phyloP scores from a whole-genome alignment of 2,329 filamentous ascomycete genomes.

The Parastagonospora nodorum region DNA sequence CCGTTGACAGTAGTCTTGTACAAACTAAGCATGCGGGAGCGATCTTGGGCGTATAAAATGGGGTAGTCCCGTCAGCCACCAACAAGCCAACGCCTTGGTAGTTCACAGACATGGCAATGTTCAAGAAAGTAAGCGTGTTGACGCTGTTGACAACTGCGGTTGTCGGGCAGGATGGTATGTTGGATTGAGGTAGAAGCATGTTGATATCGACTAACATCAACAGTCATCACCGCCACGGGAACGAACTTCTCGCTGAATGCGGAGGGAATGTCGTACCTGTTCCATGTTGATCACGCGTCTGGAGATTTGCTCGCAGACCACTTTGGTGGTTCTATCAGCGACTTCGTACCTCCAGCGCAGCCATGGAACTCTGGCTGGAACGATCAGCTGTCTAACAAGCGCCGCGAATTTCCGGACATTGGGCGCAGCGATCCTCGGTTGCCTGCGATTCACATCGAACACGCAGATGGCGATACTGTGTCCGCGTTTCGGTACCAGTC shows the following conservation, averaged over 20 bases:
- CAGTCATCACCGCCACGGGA: conserved; percentile 61
- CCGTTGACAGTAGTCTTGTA: conserved; percentile 1
- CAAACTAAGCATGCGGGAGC: conserved; percentile 4
- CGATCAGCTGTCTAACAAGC: conserved; percentile 55
- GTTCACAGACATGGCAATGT: conserved; percentile 1
- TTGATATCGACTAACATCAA: conserved; percentile 3
- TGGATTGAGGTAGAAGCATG: background rate
- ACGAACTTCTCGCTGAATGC: conserved; percentile 63
- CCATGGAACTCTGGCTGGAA: conserved; percentile 59
- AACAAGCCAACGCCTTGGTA: conserved; percentile 4
- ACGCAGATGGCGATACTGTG: conserved; percentile 64
- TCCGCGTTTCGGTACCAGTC: conserved; percentile 64
- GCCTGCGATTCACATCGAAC: conserved; percentile 65
- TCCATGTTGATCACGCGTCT: conserved; percentile 63
- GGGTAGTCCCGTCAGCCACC: conserved; percentile 2
- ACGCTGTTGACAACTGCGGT: conserved; percentile 17
- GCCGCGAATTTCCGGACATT: conserved; percentile 68
- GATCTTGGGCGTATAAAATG: conserved; percentile 12
- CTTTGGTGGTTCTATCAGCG: conserved; percentile 62
- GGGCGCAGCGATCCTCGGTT: conserved; percentile 67
- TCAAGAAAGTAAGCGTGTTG: conserved; percentile 15
- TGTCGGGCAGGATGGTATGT: conserved; percentile 23
- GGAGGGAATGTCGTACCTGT: conserved; percentile 64
- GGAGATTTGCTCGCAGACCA: conserved; percentile 66
- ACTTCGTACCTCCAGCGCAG: conserved; percentile 54